Conservation (phyloP, 139 green algal genomes). For the Chlamydomonas schloesseri region DNA sequence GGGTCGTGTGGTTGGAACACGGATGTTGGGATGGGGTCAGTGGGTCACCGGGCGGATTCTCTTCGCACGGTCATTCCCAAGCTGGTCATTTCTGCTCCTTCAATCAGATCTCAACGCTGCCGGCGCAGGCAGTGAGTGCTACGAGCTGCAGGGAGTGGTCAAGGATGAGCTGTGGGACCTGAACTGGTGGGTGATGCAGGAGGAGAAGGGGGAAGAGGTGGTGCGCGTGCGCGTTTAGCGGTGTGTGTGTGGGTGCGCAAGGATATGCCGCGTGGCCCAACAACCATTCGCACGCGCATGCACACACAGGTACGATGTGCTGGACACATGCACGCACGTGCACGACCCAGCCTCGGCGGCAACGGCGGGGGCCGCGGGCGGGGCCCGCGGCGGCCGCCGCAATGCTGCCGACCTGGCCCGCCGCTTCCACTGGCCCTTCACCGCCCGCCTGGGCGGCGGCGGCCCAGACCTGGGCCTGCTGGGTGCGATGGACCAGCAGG, state of each 20-base stretch:
- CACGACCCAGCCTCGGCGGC: too few species aligned
- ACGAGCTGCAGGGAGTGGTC: background rate
- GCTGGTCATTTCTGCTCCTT: too few species aligned
- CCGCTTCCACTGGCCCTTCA: constrained; percentile 21
- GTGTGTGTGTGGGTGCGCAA: too few species aligned
- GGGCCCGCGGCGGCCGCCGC: too few species aligned
- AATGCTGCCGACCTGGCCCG: background rate
- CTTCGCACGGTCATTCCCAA: too few species aligned
- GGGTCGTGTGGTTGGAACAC: too few species aligned
- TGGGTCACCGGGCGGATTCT: background rate
- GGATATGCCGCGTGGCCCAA: too few species aligned
- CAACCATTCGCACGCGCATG: too few species aligned
- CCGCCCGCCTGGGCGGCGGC: background rate
- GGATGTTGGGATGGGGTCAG: background rate
- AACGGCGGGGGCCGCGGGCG: background rate
- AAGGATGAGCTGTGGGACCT: constrained; percentile 43
- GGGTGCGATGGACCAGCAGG: background rate
- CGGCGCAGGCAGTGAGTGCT: constrained; percentile 10
- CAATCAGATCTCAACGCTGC: too few species aligned
- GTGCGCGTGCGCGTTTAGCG: background rate
- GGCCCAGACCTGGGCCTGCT: too few species aligned
- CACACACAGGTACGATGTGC: constrained; percentile 45
- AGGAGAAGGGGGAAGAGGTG: background rate
- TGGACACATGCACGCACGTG: background rate
- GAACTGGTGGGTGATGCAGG: constrained; percentile 46